Evolutionary conservation across 2,329 filamentous ascomycete species (phyloP).

Genomic region (Didymella pinodella): DNA sequence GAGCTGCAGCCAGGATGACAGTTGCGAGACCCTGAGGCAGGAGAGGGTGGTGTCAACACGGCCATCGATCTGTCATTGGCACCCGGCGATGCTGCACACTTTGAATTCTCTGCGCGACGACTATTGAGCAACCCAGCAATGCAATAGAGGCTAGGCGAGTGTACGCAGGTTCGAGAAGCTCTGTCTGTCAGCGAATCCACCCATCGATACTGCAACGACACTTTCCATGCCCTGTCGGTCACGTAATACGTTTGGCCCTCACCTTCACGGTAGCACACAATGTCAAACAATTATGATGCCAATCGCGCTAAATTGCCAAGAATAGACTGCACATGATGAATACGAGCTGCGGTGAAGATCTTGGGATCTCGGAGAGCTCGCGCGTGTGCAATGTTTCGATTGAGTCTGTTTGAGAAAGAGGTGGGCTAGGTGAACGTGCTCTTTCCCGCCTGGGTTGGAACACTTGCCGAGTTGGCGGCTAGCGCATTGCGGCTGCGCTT

Average conservation of each 20-base stretch:
- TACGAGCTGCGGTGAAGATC: not conserved
- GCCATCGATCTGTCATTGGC: constrained; percentile 5
- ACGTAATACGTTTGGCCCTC: not conserved
- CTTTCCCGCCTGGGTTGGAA: constrained; percentile 6
- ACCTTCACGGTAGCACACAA: not conserved
- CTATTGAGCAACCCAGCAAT: constrained; percentile 1
- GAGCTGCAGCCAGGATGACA: not conserved
- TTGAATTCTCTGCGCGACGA: not conserved
- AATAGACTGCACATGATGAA: not conserved
- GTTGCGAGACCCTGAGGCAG: not conserved
- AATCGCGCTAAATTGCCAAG: constrained; percentile 1
- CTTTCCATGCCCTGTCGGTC: not conserved
- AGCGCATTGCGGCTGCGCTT: constrained; percentile 12
- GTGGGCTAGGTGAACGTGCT: constrained; percentile 7
- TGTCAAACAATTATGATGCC: not conserved
- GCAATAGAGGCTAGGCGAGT: not conserved
- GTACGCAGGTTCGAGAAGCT: not conserved
- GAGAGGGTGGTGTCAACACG: not conserved
- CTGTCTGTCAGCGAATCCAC: constrained; percentile 1
- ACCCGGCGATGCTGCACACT: not conserved
- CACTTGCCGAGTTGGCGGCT: constrained; percentile 8
- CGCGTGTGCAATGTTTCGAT: constrained; percentile 7
- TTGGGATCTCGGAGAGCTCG: constrained; percentile 3
- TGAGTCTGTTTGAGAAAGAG: constrained; percentile 7
- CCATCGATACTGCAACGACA: not conserved